phyloP scores from a whole-genome alignment of 345 rosid species.

The Arabis alpina region DNA sequence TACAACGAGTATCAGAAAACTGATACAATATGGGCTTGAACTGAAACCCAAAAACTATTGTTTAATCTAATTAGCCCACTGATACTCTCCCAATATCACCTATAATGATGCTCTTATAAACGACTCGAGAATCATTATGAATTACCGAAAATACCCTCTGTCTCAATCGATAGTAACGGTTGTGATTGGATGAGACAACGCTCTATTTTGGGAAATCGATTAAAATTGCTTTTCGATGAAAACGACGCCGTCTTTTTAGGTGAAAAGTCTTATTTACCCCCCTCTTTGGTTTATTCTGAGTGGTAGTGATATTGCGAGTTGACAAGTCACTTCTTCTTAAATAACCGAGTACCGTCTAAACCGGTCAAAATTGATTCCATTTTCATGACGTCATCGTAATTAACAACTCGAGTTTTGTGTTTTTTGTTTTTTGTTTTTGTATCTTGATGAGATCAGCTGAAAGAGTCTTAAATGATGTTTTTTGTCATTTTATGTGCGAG shows the following conservation, averaged over 20 bases:
- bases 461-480: constrained; percentile 9
- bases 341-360: constrained; percentile 33
- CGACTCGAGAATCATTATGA: neutral
- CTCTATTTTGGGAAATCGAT: constrained; percentile 44
- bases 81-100: too few species aligned
- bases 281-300: constrained; percentile 5
- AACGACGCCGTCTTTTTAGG: constrained; percentile 32
- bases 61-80: too few species aligned
- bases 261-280: constrained; percentile 9
- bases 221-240: constrained; percentile 36
- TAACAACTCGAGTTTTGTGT: too few species aligned
- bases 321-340: constrained; percentile 35
- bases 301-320: constrained; percentile 41
- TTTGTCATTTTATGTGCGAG: constrained; percentile 26
- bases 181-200: constrained; percentile 41
- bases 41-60: too few species aligned
- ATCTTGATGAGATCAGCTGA: constrained; percentile 28
- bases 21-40: too few species aligned
- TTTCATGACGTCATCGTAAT: constrained; percentile 13
- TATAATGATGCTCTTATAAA: too few species aligned
- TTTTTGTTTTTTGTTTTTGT: neutral
- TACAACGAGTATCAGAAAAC: too few species aligned
- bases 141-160: constrained; percentile 38
- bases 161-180: constrained; percentile 25
- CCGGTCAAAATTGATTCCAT: constrained; percentile 35